Percentiles rank a stretch among this genome's conserved stretches.
These are phyloP conservation scores for Tuber umbilicatum DNA, from an alignment of 495 filamentous ascomycete genomes.

Conservation along the genomic window DNA sequence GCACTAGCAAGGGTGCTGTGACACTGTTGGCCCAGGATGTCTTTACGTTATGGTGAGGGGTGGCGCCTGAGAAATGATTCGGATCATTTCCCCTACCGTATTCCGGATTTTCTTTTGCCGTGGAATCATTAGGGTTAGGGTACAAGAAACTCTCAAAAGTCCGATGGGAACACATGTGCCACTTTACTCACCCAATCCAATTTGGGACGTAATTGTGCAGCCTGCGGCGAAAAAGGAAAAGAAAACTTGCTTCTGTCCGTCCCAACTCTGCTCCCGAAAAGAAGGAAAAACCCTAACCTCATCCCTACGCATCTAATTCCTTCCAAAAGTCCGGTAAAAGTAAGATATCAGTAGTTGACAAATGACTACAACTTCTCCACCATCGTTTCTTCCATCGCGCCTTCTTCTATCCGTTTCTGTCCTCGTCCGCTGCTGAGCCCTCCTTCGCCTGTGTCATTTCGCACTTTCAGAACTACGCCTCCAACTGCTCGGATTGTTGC, in stretches of 20 bases:
- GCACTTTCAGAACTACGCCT: not conserved
- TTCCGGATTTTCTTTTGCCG: not conserved
- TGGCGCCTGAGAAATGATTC: not conserved
- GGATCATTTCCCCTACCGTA: not conserved
- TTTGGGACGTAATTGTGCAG: constrained; percentile 2
- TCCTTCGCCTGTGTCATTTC: not conserved
- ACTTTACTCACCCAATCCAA: not conserved
- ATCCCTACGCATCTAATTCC: not conserved
- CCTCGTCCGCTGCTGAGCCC: not conserved
- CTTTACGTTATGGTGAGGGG: not conserved
- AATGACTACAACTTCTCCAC: not conserved
- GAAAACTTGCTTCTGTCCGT: not conserved
- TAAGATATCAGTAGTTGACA: not conserved
- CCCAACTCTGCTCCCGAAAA: not conserved
- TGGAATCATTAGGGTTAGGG: not conserved
- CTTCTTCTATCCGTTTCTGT: not conserved
- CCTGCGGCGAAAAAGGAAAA: not conserved
- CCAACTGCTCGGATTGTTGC: not conserved
- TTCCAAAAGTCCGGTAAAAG: not conserved
- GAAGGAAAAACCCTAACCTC: not conserved
- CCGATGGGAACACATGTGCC: not conserved
- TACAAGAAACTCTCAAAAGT: not conserved
- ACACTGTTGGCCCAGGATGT: not conserved
- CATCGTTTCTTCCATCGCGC: not conserved
- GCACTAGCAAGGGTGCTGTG: not conserved